These are phyloP conservation scores for Cladophialophora bantiana DNA, from an alignment of 2,329 filamentous ascomycete species.

Conservation along the genomic window DNA sequence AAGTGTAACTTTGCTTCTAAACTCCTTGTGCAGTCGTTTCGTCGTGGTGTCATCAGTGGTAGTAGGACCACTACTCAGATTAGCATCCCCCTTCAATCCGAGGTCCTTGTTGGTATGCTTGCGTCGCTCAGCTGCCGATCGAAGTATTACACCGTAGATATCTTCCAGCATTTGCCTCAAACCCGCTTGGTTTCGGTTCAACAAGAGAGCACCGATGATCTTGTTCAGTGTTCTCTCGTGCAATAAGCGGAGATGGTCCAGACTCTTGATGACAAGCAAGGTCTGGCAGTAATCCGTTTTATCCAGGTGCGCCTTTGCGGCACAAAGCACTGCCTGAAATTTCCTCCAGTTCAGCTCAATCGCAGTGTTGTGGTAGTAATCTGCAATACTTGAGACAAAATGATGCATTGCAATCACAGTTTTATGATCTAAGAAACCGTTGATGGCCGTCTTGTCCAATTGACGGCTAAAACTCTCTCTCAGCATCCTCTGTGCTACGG, in stretches of 20 bases:
- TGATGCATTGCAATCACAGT: constrained; percentile 81
- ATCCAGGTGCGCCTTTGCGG: constrained; percentile 65
- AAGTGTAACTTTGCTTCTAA: constrained; percentile 74
- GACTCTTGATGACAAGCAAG: constrained; percentile 63
- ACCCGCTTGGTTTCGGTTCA: constrained; percentile 76
- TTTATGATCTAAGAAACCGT: constrained; percentile 53
- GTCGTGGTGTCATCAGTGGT: constrained; percentile 50
- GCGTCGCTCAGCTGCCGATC: constrained; percentile 63
- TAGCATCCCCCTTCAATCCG: not conserved
- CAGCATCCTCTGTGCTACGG: constrained; percentile 60
- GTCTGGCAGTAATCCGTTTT: constrained; percentile 54
- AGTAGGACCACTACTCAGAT: constrained; percentile 45
- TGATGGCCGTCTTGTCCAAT: constrained; percentile 8
- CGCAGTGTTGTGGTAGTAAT: constrained; percentile 81
- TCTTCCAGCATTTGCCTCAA: constrained; percentile 76
- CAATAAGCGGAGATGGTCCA: constrained; percentile 70
- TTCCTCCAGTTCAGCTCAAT: constrained; percentile 75
- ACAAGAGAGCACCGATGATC: constrained; percentile 75
- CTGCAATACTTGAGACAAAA: constrained; percentile 74
- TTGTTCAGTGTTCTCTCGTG: constrained; percentile 77
- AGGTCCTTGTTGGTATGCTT: too few relatives aligned
- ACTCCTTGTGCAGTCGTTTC: constrained; percentile 65
- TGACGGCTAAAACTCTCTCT: constrained; percentile 38
- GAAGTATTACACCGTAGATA: constrained; percentile 75
- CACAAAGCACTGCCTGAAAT: constrained; percentile 71